phyloP scores from a whole-genome alignment of 1,284 basidiomycete genomes.

The Ganoderma lingzhi region DNA sequence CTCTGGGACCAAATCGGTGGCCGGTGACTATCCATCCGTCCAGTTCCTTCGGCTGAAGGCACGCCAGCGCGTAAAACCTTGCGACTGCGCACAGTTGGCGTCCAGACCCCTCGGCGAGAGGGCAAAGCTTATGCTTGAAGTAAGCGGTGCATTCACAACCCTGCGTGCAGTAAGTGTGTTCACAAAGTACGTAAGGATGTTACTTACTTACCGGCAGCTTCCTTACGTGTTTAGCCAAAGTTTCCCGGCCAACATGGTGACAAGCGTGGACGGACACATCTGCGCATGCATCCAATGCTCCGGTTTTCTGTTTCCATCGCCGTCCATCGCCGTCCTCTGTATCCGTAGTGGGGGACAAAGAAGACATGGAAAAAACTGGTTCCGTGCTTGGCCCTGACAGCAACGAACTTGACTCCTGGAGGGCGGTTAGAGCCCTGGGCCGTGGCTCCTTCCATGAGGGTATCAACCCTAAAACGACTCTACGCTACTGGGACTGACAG shows the following conservation, averaged over 20 bases:
- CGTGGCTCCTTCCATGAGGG: constrained; percentile 4
- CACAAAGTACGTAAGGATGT: background rate
- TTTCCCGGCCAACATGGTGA: background rate
- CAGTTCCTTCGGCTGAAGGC: constrained; percentile 45
- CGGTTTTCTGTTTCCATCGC: constrained; percentile 11
- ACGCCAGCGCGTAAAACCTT: constrained; percentile 50
- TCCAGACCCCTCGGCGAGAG: constrained; percentile 21
- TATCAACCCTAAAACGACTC: constrained; percentile 17
- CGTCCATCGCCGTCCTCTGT: constrained; percentile 5
- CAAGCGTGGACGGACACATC: background rate
- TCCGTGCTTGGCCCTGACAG: constrained; percentile 17
- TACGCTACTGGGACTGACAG: constrained; percentile 9
- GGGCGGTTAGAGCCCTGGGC: constrained; percentile 13
- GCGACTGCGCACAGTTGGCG: constrained; percentile 39
- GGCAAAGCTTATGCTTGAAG: constrained; percentile 21
- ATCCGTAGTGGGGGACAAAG: background rate
- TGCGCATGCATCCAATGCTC: constrained; percentile 23
- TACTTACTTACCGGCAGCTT: constrained; percentile 16
- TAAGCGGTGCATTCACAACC: constrained; percentile 15
- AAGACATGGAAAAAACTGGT: background rate
- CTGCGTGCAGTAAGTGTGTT: background rate
- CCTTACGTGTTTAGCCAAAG: constrained; percentile 1
- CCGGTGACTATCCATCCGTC: constrained; percentile 46
- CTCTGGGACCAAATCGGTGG: constrained; percentile 41
- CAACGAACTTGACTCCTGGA: constrained; percentile 15